Base-by-base conservation (phyloP, 768 basidiomycete species). In the Naganishia friedmannii region DNA sequence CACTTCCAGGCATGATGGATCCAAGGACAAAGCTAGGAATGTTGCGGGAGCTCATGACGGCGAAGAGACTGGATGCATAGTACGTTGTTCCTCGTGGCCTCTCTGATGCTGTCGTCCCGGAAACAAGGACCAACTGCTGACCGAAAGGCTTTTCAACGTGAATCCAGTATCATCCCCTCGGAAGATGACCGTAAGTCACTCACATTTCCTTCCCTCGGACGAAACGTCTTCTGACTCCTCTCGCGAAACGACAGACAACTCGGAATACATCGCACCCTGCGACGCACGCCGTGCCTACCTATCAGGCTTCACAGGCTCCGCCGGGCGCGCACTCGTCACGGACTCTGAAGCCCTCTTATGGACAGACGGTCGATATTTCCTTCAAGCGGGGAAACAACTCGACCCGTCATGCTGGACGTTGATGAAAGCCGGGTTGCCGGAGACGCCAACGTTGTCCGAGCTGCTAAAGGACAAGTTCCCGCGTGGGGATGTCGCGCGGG, bases 331-430 rank as follows among this genome's bases (percentile, higher is more conserved):
- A 2, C 78, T 94, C 53, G 83, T 95, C 28, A 90, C 91, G 0
- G 77, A 82, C 56, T 83, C 88, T 32, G 83, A 87, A 4, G 94
- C 93, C 0, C 87, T 84, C 72, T 84, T 96, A 58, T 98, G 95
- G 82, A 98, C 95, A 2, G 95, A 99, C 83, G 96, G 95, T 3
- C 83, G 95, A 54, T 99, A 99, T 77, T 96, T 90, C 77, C 83
- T 97, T 37, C 95, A 99, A 82, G 96, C 96, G 0, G 87, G 86
- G 71, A 86, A 93, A 72, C 92, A 99, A 81, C 83, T 99, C 73
- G 66, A 66, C n/a, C 45, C 48, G 0, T 21, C 23, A 4, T 9
- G 26, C 72, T 99, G 95, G 95, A 89, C 85, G 0, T 81, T 98
- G 78, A 93, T 95, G 91, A 93, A 92, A 78, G 88, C 91, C 74